Conservation (phyloP, 495 filamentous ascomycete genomes). For the Amphirosellinia nigrospora region DNA sequence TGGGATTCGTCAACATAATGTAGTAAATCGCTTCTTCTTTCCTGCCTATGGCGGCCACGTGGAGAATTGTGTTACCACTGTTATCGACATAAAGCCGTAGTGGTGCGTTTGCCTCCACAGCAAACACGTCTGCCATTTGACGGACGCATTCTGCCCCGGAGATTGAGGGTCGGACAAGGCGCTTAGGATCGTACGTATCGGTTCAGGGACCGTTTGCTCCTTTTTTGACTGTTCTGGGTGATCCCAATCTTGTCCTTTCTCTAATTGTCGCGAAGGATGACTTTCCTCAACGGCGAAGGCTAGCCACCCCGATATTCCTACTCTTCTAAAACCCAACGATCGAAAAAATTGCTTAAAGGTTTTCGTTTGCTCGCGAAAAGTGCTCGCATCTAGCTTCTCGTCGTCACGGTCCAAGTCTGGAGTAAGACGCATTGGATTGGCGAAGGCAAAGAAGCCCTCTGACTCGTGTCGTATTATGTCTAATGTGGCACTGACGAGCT, state of each 20-base stretch:
- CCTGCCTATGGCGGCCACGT: constrained; percentile 2
- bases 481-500: background rate
- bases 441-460: background rate
- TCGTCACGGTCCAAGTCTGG: background rate
- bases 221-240: background rate
- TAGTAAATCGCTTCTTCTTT: constrained; percentile 12
- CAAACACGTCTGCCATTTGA: background rate
- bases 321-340: constrained; percentile 34
- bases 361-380: background rate
- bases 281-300: constrained; percentile 26
- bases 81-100: background rate
- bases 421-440: background rate
- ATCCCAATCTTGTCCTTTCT: background rate
- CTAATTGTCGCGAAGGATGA: constrained; percentile 25
- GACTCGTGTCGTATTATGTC: background rate
- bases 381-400: background rate
- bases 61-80: background rate
- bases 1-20: background rate
- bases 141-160: background rate
- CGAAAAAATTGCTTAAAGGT: constrained; percentile 34
- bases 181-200: constrained; percentile 2
- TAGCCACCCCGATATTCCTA: constrained; percentile 14
- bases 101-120: background rate
- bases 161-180: background rate
- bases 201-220: background rate